A percentile compares a stretch with the other conserved stretches of the same genome.
These are phyloP conservation scores for Candida cerambycidarum DNA, from an alignment of 805 yeast genomes.

Conservation along the genomic window DNA sequence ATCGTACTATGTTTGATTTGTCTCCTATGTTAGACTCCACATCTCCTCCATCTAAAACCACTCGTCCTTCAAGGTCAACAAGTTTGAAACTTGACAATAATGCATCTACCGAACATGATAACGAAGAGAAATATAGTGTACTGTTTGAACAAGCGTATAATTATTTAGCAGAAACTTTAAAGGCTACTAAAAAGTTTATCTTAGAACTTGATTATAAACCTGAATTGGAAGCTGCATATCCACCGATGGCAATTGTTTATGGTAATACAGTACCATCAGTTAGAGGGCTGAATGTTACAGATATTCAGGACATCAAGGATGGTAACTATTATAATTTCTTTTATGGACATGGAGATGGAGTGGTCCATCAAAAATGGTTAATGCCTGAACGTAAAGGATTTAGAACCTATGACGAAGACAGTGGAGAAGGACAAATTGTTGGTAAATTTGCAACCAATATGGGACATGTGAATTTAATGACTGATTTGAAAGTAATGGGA, in stretches of 20 bases:
- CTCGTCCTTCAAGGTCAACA: background rate
- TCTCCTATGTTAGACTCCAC: background rate
- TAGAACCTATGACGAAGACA: slow-evolving; percentile 24
- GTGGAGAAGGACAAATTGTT: slow-evolving; percentile 51
- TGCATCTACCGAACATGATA: background rate
- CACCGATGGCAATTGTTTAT: slow-evolving; percentile 81
- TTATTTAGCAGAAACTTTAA: slow-evolving; percentile 63
- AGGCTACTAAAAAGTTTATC: slow-evolving; percentile 56
- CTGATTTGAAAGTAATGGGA: slow-evolving; percentile 72
- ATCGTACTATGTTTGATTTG: background rate
- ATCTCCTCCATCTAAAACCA: background rate
- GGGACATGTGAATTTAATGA: slow-evolving; percentile 81
- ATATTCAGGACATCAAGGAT: slow-evolving; percentile 57
- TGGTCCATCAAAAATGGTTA: slow-evolving; percentile 76
- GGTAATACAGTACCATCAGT: slow-evolving; percentile 85
- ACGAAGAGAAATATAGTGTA: slow-evolving; percentile 14
- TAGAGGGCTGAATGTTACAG: slow-evolving; percentile 69
- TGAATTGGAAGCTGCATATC: slow-evolving; percentile 51
- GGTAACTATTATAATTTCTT: slow-evolving; percentile 76
- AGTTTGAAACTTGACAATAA: background rate
- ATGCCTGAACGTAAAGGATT: slow-evolving; percentile 79
- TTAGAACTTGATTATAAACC: slow-evolving; percentile 55
- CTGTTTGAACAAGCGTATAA: slow-evolving; percentile 59
- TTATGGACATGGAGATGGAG: slow-evolving; percentile 94
- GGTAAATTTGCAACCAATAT: slow-evolving; percentile 62